Conservation (phyloP, 1,284 basidiomycete genomes). For the Ustilago shanxiensis region DNA sequence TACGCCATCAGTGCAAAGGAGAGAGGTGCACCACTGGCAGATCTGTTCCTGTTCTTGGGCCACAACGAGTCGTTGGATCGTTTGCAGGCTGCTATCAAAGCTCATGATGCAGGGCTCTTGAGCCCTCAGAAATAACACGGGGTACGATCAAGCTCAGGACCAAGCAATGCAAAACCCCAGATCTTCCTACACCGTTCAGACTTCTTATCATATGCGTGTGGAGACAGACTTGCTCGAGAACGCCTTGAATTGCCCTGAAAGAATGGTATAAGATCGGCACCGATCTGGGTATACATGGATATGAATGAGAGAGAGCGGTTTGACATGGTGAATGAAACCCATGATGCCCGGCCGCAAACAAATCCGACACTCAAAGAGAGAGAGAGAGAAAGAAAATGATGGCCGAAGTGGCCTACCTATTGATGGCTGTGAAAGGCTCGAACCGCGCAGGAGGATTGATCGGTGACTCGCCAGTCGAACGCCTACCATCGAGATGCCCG, state of each 20-base stretch:
- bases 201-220: neutral
- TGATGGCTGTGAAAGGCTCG: slow-evolving; percentile 6
- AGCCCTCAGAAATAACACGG: too few relatives aligned
- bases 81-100: slow-evolving; percentile 17
- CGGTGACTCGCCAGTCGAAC: neutral
- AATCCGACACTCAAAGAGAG: too few relatives aligned
- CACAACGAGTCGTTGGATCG: slow-evolving; percentile 10
- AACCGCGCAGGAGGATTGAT: slow-evolving; percentile 21
- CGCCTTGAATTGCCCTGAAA: neutral
- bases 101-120: slow-evolving; percentile 1
- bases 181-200: neutral
- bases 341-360: too few relatives aligned
- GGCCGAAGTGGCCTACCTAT: too few relatives aligned
- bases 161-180: neutral
- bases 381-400: too few relatives aligned
- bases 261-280: neutral
- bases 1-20: slow-evolving; percentile 39
- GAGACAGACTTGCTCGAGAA: neutral
- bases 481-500: neutral
- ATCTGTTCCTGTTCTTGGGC: slow-evolving; percentile 44
- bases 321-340: neutral
- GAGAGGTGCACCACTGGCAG: slow-evolving; percentile 39
- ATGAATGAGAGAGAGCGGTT: neutral
- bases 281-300: slow-evolving; percentile 6
- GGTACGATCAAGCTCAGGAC: neutral